Evolutionary conservation across 805 yeast genomes (phyloP), one percentile per base, ranked within the genome.

Genomic region (Kazachstania africana): DNA sequence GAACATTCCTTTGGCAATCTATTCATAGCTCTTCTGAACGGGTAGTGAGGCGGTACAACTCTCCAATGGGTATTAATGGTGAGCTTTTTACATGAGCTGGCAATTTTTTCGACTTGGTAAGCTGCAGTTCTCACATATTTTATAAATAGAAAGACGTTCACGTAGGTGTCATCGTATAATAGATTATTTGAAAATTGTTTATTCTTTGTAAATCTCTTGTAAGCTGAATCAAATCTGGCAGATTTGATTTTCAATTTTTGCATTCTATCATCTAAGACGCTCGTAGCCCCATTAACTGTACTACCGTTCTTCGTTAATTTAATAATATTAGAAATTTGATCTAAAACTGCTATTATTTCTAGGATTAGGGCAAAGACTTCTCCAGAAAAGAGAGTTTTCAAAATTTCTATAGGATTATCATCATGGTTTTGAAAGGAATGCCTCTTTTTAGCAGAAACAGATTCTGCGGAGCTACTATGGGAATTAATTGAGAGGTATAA

Each of bases 81-180:
- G 10, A 59, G 31, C 9, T 33, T 40, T 12, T 36, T 20, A 10
- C 58, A 36, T 12, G 53, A 36, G 3, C 50, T 45, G 2, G 48
- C 28, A 0, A 55, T 47, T 2, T 43, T 36, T 4, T 59, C 27
- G n/a, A 61, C 26, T 37, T 51, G 43, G 15, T 62, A 57, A 2
- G 68, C 60, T 1, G 66, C 47, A 34, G 63, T 66, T 36, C 66
- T 48, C 4, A 63, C 35, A 30, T 63, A 65, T 36, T 66, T 50
- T 4, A 66, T 34, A 29, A 60, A 59, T 12, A 66, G 39, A 37
- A 66, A 60, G 15, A 61, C 54, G 28, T 60, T 55, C 20, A 59
- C 58, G 14, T 57, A 51, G 4, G 58, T 54, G 17, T 55, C 56
- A 33, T 59, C 58, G 3, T 43, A 42, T 12, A 62, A 34, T 10